phyloP scores from a whole-genome alignment of 805 yeast genomes.

The Hanseniaspora guilliermondii region DNA sequence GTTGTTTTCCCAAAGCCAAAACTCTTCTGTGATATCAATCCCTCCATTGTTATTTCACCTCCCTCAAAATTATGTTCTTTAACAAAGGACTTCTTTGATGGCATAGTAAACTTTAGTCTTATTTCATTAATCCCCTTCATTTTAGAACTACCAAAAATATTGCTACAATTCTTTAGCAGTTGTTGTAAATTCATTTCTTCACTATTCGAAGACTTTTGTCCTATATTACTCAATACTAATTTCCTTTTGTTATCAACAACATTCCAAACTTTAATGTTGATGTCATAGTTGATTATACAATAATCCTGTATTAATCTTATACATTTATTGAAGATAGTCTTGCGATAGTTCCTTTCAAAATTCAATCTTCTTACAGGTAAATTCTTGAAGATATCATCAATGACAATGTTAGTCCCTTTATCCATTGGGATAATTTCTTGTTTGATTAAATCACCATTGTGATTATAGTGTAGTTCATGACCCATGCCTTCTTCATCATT shows the following conservation, averaged over 20 bases:
- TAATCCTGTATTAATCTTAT: conserved; percentile 53
- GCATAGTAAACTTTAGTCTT: conserved; percentile 27
- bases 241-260: conserved; percentile 36
- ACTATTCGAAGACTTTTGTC: conserved; percentile 25
- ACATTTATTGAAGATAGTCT: conserved; percentile 57
- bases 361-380: conserved; percentile 78
- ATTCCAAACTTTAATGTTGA: conserved; percentile 52
- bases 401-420: conserved; percentile 55
- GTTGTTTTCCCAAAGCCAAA: conserved; percentile 67
- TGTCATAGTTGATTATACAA: conserved; percentile 45
- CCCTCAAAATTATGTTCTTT: conserved; percentile 17
- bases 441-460: conserved; percentile 39
- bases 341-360: conserved; percentile 49
- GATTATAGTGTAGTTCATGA: conserved; percentile 47
- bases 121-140: conserved; percentile 46
- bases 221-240: conserved; percentile 35
- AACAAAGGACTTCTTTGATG: conserved; percentile 19
- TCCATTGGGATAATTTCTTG: conserved; percentile 38
- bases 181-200: conserved; percentile 18
- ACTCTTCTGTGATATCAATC: conserved; percentile 62
- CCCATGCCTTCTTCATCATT: conserved; percentile 41
- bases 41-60: conserved; percentile 30
- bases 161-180: conserved; percentile 46
- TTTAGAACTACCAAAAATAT: conserved; percentile 55
- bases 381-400: conserved; percentile 48